Evolutionary conservation across 371 early-diverging fungal species (phyloP).

Genomic region (Rhizomucor pusillus): DNA sequence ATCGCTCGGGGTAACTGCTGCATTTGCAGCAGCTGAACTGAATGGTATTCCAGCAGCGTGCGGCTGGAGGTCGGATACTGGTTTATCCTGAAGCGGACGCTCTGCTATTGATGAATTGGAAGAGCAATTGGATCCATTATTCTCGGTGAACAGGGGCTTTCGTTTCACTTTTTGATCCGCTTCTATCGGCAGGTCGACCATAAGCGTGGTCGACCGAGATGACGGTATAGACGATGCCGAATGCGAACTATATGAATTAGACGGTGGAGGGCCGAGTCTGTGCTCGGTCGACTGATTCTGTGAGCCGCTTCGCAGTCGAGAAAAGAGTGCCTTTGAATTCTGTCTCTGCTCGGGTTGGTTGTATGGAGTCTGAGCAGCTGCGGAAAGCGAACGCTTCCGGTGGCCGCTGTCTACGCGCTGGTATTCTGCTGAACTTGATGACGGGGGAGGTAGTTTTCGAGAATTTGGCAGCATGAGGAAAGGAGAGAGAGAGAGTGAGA

Average conservation of each 20-base stretch:
- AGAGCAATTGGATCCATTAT: too few species aligned
- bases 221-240: conserved; percentile 1
- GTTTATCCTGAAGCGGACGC: too few species aligned
- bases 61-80: too few species aligned
- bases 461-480: conserved; percentile 25
- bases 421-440: too few species aligned
- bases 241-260: not conserved
- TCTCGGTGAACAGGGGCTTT: conserved; percentile 11
- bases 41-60: too few species aligned
- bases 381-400: conserved; percentile 6
- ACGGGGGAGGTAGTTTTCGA: conserved; percentile 14
- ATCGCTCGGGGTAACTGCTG: conserved; percentile 14
- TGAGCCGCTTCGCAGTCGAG: too few species aligned
- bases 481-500: conserved; percentile 6
- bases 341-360: conserved; percentile 4
- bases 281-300: too few species aligned
- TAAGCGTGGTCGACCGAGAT: conserved; percentile 1
- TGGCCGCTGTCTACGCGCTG: too few species aligned
- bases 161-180: conserved; percentile 11
- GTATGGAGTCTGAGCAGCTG: conserved; percentile 3
- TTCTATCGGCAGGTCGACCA: not conserved
- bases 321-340: not conserved
- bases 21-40: too few species aligned
- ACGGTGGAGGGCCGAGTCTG: too few species aligned
- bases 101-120: too few species aligned